These are phyloP conservation scores for Lepidium sativum DNA, from an alignment of 345 rosid genomes.

Conservation along the genomic window DNA sequence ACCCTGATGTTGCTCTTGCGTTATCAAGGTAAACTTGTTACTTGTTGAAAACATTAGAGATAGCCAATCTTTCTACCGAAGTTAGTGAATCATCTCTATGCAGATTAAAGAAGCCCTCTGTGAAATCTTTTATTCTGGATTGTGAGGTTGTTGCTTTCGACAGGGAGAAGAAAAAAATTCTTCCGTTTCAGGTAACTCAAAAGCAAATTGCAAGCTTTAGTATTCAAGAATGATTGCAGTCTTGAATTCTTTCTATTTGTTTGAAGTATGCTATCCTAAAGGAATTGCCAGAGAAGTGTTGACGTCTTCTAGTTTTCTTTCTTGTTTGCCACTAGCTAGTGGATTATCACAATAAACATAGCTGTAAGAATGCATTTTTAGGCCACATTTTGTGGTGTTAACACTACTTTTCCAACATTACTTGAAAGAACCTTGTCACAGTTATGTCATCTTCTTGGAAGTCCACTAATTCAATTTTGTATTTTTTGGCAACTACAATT, in stretches of 20 bases:
- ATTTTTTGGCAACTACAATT: background rate
- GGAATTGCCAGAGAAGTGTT: background rate
- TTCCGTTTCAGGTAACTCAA: slow-evolving; percentile 79
- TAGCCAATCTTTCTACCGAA: slow-evolving; percentile 6
- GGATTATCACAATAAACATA: background rate
- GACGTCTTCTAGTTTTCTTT: background rate
- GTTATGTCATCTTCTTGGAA: background rate
- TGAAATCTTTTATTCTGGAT: slow-evolving; percentile 75
- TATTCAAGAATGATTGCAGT: slow-evolving; percentile 2
- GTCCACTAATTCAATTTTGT: background rate
- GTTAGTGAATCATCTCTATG: slow-evolving; percentile 11
- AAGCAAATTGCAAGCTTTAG: slow-evolving; percentile 1
- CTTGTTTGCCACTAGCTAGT: background rate
- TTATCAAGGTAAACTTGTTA: slow-evolving; percentile 49
- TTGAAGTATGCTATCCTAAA: background rate
- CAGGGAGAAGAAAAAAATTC: slow-evolving; percentile 61
- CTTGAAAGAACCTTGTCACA: background rate
- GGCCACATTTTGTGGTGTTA: background rate
- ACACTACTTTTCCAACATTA: background rate
- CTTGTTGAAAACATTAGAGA: slow-evolving; percentile 7
- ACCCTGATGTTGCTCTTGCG: slow-evolving; percentile 71
- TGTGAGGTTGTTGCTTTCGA: slow-evolving; percentile 92
- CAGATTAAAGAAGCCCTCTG: slow-evolving; percentile 72
- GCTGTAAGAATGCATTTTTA: background rate
- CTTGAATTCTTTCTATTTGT: background rate